Evolutionary conservation across 176 grass and related monocot species (phyloP).

Genomic region (Eremochloa ophiuroides): DNA sequence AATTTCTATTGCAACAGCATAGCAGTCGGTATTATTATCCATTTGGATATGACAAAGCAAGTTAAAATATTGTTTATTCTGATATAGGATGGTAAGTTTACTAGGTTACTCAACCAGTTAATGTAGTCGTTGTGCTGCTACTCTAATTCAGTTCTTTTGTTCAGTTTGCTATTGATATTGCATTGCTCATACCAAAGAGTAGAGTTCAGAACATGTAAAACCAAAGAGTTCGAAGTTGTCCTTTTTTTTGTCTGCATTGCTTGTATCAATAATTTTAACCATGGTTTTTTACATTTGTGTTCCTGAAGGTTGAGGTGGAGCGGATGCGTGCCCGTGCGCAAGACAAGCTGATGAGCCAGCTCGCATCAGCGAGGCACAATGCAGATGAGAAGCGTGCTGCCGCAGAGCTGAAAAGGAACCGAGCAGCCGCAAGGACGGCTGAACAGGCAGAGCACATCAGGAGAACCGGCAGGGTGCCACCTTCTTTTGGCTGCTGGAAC

Average conservation of each 20-base stretch:
- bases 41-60: neutral
- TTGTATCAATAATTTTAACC: neutral
- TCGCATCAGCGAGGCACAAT: slow-evolving; percentile 58
- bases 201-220: neutral
- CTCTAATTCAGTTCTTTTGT: neutral
- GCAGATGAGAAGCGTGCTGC: slow-evolving; percentile 65
- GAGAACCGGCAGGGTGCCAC: slow-evolving; percentile 70
- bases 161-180: neutral
- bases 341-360: slow-evolving; percentile 73
- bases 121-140: neutral
- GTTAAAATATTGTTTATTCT: neutral
- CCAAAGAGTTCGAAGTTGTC: neutral
- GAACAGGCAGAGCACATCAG: slow-evolving; percentile 83
- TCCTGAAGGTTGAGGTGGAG: slow-evolving; percentile 77
- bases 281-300: neutral
- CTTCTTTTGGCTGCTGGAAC: slow-evolving; percentile 66
- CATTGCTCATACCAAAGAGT: no score
- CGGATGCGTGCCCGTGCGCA: slow-evolving; percentile 73
- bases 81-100: neutral
- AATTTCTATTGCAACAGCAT: neutral
- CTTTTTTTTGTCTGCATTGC: neutral
- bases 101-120: neutral
- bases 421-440: slow-evolving; percentile 43
- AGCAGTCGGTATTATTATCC: neutral
- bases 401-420: slow-evolving; percentile 55